These are phyloP conservation scores for Suhomyces canberraensis DNA, from an alignment of 805 yeast species.

Conservation along the genomic window DNA sequence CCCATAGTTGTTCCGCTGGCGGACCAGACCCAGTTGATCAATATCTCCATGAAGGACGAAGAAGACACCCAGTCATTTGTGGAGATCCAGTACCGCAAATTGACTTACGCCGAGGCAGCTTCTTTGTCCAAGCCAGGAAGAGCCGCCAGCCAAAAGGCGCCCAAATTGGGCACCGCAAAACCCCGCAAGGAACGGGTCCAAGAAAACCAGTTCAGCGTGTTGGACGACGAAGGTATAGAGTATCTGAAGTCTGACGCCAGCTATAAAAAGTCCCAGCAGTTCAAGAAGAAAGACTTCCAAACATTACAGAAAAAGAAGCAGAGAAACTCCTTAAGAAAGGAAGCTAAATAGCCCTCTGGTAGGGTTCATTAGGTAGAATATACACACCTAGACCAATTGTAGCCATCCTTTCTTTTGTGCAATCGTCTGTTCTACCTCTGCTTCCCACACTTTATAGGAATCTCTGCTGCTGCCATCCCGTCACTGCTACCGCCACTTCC, in stretches of 20 bases:
- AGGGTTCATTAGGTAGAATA: no score
- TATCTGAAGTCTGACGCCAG: constrained; percentile 19
- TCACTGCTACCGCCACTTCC: no score
- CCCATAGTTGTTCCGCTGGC: constrained; percentile 22
- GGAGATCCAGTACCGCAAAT: constrained; percentile 32
- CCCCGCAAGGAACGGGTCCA: constrained; percentile 10
- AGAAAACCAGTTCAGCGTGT: constrained; percentile 15
- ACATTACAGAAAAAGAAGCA: constrained; percentile 17
- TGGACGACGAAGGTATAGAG: constrained; percentile 12
- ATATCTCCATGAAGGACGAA: constrained; percentile 33
- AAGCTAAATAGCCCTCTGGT: not conserved
- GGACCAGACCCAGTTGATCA: constrained; percentile 26
- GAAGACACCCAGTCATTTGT: constrained; percentile 31
- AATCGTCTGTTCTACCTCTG: no score
- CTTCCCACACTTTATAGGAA: no score
- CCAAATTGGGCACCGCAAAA: constrained; percentile 3
- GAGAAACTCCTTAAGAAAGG: constrained; percentile 4
- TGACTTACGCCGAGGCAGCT: constrained; percentile 47
- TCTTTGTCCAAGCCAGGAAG: constrained; percentile 16
- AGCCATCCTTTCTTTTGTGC: no score
- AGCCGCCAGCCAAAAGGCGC: constrained; percentile 3
- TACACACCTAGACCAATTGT: no score
- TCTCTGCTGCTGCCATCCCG: no score
- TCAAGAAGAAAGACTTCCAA: constrained; percentile 17
- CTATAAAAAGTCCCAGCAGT: constrained; percentile 15